phyloP scores from a whole-genome alignment of 164 flowering plant species.

The Tetrastigma voinierianum region DNA sequence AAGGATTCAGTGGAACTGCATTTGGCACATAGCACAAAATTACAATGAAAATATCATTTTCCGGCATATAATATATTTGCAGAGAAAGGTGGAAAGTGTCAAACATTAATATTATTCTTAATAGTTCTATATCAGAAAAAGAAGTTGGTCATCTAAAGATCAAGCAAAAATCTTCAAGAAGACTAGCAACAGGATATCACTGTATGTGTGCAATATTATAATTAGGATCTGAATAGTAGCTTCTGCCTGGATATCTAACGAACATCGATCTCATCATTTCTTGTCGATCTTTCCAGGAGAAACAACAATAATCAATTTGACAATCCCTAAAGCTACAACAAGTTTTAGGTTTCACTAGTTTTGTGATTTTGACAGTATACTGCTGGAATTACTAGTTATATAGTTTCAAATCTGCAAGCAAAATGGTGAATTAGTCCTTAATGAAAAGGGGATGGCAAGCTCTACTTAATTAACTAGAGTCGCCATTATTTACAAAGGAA shows the following conservation, averaged over 20 bases:
- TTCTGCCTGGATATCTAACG: background rate
- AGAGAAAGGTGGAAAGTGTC: background rate
- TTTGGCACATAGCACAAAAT: background rate
- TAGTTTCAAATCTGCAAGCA: too few species aligned
- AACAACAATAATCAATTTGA: too few species aligned
- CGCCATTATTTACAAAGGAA: too few species aligned
- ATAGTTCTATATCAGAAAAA: background rate
- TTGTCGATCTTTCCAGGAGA: too few species aligned
- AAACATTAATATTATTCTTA: background rate
- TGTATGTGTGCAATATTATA: background rate
- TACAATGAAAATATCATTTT: background rate
- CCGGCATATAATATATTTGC: background rate
- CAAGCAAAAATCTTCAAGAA: background rate
- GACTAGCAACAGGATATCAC: background rate
- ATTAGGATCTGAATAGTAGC: background rate
- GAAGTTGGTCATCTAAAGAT: too few species aligned
- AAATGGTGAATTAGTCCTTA: too few species aligned
- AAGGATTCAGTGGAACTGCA: constrained; percentile 1
- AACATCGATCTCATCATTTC: background rate
- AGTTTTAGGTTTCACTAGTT: background rate
- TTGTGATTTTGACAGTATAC: background rate
- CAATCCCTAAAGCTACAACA: too few species aligned
- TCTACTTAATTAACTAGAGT: too few species aligned
- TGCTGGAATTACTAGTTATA: background rate
- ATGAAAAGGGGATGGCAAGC: too few species aligned